A percentile compares a stretch with the other conserved stretches of the same genome.
Evolutionary conservation across 352 stramenopile genomes (phyloP).

Genomic region (Aphanomyces astaci): DNA sequence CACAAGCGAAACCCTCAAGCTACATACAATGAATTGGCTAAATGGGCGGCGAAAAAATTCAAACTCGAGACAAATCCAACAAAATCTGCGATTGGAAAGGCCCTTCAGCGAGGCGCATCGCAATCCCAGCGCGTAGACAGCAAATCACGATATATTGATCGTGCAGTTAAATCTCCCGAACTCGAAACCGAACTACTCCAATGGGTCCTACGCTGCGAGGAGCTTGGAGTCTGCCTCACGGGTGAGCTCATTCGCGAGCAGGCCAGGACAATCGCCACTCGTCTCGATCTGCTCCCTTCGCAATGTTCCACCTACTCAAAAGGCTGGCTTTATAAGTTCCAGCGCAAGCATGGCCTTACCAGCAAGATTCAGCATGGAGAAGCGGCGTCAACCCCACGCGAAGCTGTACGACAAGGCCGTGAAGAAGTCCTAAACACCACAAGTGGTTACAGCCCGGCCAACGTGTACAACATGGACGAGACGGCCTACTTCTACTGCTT

Average conservation of each 20-base stretch:
- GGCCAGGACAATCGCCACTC: not conserved
- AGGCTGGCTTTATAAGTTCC: constrained; percentile 24
- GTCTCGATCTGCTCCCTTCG: not conserved
- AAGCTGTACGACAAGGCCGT: not conserved
- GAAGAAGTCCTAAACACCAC: not conserved
- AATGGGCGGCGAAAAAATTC: not conserved
- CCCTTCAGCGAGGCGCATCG: not conserved
- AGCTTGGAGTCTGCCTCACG: not conserved
- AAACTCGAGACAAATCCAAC: not conserved
- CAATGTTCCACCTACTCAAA: not conserved
- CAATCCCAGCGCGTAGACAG: not conserved
- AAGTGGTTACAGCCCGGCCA: not conserved
- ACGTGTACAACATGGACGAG: constrained; percentile 26
- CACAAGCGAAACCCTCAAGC: not conserved
- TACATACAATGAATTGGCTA: constrained; percentile 4
- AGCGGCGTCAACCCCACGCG: not conserved
- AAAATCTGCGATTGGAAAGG: constrained; percentile 10
- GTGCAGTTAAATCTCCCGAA: not conserved
- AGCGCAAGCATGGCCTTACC: too few species aligned
- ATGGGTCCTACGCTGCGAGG: constrained; percentile 8
- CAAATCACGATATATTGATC: not conserved
- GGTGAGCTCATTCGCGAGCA: not conserved
- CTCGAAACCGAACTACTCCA: not conserved
- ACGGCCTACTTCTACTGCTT: constrained; percentile 19
- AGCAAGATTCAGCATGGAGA: constrained; percentile 16